Base-by-base conservation (phyloP, 345 rosid genomes). In the Crucihimalaya himalaica region DNA sequence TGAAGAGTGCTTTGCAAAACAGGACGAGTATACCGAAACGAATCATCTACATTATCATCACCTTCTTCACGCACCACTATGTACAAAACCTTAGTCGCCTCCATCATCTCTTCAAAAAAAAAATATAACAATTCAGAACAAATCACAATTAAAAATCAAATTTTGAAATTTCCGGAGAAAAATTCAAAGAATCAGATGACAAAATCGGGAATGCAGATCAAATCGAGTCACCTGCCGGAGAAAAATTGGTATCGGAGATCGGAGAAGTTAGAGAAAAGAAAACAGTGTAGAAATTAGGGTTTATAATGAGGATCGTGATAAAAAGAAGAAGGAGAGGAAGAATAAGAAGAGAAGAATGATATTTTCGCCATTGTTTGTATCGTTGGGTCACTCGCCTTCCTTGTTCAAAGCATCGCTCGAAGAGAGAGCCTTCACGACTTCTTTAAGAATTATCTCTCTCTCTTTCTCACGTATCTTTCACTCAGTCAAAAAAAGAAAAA, bases 1-100 rank as follows among this genome's bases (percentile, higher is more conserved):
- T 92, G 99, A 69, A 96, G 92, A 78, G 98, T 86, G 51, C 97
- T 89, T 82, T 92, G 99, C 81, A 96, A 82, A 57, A 90, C 94
- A 46, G 98, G 78, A 68, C 95, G 97, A 68, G 97, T 86, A 50
- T 92, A 96, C 1, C 96, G 81, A 71, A 92, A 96, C 68, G 93
- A 88, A 42, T 69, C 88, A 50, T 76, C 84, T 10, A 77, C 84
- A 50, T 50, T 62, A 52, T 67, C 87, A n/a, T 42, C 72, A 34
- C 54, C 78, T 46, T 65, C 88, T 27, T 95, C 91, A 55, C 84
- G 78, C 80, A 96, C 98, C 68, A 87, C 90, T 75, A 96, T 80
- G 52, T 90, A 96, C 85, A 89, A 55, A 66, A 86, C 84, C 79
- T 88, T 96, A 78, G 83, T 76, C 47, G 79, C 78, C 83, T 87